Evolutionary conservation across 2,329 filamentous ascomycete species (phyloP).

Genomic region (Penicillium glabrum): DNA sequence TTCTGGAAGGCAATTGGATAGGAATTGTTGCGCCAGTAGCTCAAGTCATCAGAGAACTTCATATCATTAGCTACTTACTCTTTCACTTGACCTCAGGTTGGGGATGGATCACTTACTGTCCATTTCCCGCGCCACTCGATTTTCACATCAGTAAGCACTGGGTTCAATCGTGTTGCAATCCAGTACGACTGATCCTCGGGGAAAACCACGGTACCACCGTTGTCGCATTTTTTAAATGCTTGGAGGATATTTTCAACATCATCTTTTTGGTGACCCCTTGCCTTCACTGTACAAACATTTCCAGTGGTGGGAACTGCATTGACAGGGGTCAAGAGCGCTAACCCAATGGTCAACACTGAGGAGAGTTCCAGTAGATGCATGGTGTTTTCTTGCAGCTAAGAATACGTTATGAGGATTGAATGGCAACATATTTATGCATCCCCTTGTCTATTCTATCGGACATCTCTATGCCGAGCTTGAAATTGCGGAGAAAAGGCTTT

Average conservation of each 20-base stretch:
- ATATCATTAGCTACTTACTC: neutral
- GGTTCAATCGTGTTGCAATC: constrained; percentile 53
- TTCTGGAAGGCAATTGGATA: constrained; percentile 58
- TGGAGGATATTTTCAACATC: constrained; percentile 44
- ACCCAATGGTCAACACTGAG: neutral
- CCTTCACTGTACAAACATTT: constrained; percentile 41
- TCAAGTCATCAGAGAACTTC: constrained; percentile 51
- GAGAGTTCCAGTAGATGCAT: neutral
- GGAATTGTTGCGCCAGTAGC: constrained; percentile 56
- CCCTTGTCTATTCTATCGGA: neutral
- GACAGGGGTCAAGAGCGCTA: neutral
- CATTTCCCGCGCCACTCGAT: constrained; percentile 57
- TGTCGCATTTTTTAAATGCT: constrained; percentile 42
- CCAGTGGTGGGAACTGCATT: neutral
- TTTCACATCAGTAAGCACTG: constrained; percentile 49
- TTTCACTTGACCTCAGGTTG: neutral
- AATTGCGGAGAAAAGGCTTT: neutral
- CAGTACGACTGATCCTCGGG: constrained; percentile 52
- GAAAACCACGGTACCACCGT: constrained; percentile 51
- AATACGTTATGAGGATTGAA: too few relatives aligned
- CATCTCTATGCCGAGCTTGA: neutral
- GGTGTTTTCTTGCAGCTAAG: neutral
- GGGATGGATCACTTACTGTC: constrained; percentile 38
- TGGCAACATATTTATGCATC: neutral
- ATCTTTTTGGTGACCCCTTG: constrained; percentile 37